These are phyloP conservation scores for Hanseniaspora guilliermondii DNA, from an alignment of 805 yeast genomes.

Conservation along the genomic window DNA sequence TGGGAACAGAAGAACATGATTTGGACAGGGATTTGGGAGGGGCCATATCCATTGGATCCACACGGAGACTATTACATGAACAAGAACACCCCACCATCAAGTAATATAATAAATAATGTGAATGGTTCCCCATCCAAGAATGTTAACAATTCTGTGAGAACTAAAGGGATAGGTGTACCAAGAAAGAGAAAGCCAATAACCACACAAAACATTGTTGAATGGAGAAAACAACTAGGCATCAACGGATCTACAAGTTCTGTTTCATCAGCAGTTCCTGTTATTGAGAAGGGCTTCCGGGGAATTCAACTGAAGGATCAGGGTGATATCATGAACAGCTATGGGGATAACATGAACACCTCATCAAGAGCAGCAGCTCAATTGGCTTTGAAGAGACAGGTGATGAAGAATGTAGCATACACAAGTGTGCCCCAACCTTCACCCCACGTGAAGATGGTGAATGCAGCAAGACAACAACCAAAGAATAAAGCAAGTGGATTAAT, in stretches of 20 bases:
- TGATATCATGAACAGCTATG: neutral
- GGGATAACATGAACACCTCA: neutral
- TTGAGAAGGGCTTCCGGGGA: neutral
- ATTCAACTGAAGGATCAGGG: neutral
- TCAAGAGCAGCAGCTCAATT: constrained; percentile 12
- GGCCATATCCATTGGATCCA: constrained; percentile 19
- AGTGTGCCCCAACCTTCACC: neutral
- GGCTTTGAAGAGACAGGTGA: constrained; percentile 4
- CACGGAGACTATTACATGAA: neutral
- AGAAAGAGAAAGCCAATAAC: constrained; percentile 25
- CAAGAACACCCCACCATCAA: neutral
- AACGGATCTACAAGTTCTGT: constrained; percentile 13
- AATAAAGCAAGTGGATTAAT: neutral
- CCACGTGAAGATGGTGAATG: neutral
- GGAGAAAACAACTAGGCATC: constrained; percentile 28
- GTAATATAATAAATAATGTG: constrained; percentile 14
- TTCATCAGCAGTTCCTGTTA: neutral
- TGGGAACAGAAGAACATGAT: constrained; percentile 55
- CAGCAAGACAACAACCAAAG: neutral
- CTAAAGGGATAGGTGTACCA: constrained; percentile 9
- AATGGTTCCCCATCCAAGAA: constrained; percentile 10
- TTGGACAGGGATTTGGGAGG: constrained; percentile 70
- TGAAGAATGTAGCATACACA: constrained; percentile 9
- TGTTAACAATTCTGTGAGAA: neutral
- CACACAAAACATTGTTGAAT: constrained; percentile 28